Base-by-base conservation (phyloP, 2,329 filamentous ascomycete genomes). In the Nothophoma quercina region DNA sequence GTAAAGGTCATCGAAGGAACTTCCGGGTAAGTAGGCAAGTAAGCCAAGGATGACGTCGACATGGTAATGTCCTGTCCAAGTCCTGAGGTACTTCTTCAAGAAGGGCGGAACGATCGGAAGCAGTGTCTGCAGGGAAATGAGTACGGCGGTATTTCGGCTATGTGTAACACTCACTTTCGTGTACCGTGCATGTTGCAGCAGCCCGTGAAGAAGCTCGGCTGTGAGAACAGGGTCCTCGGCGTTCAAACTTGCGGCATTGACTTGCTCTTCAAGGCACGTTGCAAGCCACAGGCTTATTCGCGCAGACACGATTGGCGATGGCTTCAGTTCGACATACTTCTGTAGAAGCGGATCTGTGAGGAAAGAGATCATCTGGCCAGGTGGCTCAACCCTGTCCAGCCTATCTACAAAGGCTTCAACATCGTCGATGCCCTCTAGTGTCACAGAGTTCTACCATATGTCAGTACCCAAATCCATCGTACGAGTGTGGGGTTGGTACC, bases 331-430 rank as follows among this genome's bases (percentile, higher is more conserved):
- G 19, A 93, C 79, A 46, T 79, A 83, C 67, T 93, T 95, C 69
- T 93, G 90, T 1, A 93, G 81, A 23, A 96, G 78, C 3, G 88
- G 88, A 65, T 96, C 89, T 2, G 83, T 84, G 12, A 96, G 77
- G 4, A 90, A 85, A 5, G 91, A 89, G 32, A 92, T 85, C 2
- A 96, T 79, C 72, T 96, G 91, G 58, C 89, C 92, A 0, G 91
- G 91, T 32, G 92, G 77, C 71, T 95, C 89, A 21, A 96, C 86
- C 60, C 83, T 89, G 62, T 96, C 90, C 7, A 96, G 74, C 50
- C 84, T 88, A 35, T 84, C 82, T 5, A 91, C 87, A 54, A 96
- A 88, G 41, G 85, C 81, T 19, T 85, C 79, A 10, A 86, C 86
- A 55, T 81, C 87, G 62, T 91, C 88, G 46, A 96, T 85, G 66